Conservation (phyloP, 2,329 filamentous ascomycete genomes). For the Fusarium luffae region DNA sequence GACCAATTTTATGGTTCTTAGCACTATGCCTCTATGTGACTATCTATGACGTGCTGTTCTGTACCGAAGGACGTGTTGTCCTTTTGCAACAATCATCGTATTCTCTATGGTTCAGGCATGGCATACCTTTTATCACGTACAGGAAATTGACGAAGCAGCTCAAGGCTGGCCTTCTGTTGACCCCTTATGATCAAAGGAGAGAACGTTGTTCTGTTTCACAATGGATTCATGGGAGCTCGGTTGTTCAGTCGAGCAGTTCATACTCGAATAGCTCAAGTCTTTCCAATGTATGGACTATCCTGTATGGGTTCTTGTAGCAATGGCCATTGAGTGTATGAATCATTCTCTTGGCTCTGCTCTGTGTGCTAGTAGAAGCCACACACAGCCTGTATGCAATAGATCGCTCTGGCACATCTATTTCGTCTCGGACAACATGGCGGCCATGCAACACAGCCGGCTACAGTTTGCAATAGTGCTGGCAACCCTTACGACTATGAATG, state of each 20-base stretch:
- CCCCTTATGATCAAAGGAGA: too few relatives aligned
- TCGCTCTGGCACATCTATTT: not conserved
- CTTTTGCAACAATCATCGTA: not conserved
- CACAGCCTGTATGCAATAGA: not conserved
- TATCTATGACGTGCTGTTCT: not conserved
- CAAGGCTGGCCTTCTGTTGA: not conserved
- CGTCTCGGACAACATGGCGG: not conserved
- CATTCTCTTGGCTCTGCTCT: not conserved
- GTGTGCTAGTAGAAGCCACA: not conserved
- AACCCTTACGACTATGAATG: not conserved
- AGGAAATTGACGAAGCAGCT: not conserved
- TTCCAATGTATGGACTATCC: not conserved
- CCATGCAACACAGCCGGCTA: not conserved
- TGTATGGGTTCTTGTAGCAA: not conserved
- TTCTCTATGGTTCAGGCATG: not conserved
- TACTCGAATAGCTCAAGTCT: not conserved
- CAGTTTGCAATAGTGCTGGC: not conserved
- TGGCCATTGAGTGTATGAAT: accelerated
- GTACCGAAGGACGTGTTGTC: not conserved
- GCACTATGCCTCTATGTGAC: slow-evolving; percentile 5
- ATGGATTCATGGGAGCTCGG: not conserved
- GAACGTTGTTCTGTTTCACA: not conserved
- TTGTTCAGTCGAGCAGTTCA: not conserved
- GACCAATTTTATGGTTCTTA: slow-evolving; percentile 32
- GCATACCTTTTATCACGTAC: not conserved